These are phyloP conservation scores for Starmerella roubikii DNA, from an alignment of 805 yeast genomes.

Conservation along the genomic window DNA sequence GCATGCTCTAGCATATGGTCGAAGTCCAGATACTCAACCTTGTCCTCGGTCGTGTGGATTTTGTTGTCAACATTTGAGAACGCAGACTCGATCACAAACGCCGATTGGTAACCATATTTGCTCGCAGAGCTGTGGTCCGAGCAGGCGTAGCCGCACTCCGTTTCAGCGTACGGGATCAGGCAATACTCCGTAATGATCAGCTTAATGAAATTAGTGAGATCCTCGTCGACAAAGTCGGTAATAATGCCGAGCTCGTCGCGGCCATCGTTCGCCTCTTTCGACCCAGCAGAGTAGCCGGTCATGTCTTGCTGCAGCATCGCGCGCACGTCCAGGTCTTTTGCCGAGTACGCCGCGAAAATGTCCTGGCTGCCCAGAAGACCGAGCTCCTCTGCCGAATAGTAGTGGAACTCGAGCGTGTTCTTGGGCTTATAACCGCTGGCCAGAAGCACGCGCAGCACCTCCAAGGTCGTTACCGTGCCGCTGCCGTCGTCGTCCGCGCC, in stretches of 20 bases:
- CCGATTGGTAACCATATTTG: constrained; percentile 70
- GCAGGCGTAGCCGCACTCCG: constrained; percentile 83
- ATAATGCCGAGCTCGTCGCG: constrained; percentile 67
- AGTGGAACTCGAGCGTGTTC: constrained; percentile 81
- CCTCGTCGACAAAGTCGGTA: constrained; percentile 48
- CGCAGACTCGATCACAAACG: constrained; percentile 69
- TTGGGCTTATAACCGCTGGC: constrained; percentile 37
- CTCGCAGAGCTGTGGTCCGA: constrained; percentile 84
- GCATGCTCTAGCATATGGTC: constrained; percentile 71
- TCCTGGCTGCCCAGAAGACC: constrained; percentile 80
- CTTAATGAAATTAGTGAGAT: constrained; percentile 48
- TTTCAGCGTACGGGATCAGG: constrained; percentile 54
- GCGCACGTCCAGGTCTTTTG: constrained; percentile 39
- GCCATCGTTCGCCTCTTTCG: constrained; percentile 29
- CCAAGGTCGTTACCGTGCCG: constrained; percentile 68
- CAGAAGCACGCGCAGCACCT: constrained; percentile 53
- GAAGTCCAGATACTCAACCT: constrained; percentile 65
- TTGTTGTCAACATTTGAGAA: constrained; percentile 45
- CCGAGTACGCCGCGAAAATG: constrained; percentile 44
- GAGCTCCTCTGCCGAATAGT: constrained; percentile 91
- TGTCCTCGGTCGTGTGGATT: constrained; percentile 68
- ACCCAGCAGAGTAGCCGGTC: constrained; percentile 61
- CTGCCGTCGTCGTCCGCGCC: constrained; percentile 95
- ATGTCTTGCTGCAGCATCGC: constrained; percentile 92
- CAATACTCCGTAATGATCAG: constrained; percentile 49